Evolutionary conservation across 148 eudicot genomes (phyloP), one percentile per base, ranked within the genome.

Genomic region (Dianthus caryophyllus): DNA sequence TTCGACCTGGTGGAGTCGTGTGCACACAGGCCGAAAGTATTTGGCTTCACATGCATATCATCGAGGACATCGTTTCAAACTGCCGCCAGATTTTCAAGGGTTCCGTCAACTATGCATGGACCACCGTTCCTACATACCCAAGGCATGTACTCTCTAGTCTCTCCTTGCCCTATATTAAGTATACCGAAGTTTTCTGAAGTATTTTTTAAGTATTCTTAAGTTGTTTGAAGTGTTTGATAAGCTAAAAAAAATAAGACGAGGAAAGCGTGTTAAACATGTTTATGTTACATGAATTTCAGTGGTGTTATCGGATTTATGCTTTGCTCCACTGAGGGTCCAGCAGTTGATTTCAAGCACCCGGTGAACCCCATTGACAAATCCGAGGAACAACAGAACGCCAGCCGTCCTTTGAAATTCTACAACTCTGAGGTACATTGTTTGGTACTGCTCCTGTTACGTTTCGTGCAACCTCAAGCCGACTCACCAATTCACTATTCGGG

Each of bases 41-140:
- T 58, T 94, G 99, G 99, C 96, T 94, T 70, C 99, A 94, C 78
- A 94, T 94, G 99, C 87, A 94, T 77, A 94, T 94, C 25, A 94
- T 94, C 31, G 97, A 94, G 81, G 96, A 88, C 57, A 94, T 94
- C 54, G 99, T 94, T 29, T 24, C 81, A 9, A 91, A 88, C 63
- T 91, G 97, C 66, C 89, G 96, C 58, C 82, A 91, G 66, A 78
- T 91, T 13, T 91, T 91, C 64, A 88, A 88, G 74, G 99, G 99
- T 66, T 90, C 97, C 17, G 93, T 90, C 77, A 94, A 86, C 69
- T 94, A 94, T 76, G 99, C 97, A 14, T 94, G 99, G 99, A 94
- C 97, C n/a, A 88, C 99, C 0, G 99, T 94, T 68, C 99, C 97
- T 38, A 94, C 99, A 17, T 94, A 94, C 72, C 99, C 99, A 9